Conservation (phyloP, 805 yeast species). For the Jamesozyma lodderae region DNA sequence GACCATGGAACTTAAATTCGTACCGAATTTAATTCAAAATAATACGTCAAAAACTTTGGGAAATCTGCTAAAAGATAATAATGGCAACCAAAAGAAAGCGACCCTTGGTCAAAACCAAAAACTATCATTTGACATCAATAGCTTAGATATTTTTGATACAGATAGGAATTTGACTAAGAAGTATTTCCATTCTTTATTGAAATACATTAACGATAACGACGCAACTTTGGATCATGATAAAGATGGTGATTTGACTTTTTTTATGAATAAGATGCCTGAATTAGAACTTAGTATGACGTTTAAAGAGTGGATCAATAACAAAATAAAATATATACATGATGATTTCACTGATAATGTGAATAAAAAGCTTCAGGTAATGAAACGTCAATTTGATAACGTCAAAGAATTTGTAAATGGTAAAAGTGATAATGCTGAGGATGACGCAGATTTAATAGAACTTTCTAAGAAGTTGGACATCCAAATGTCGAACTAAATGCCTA, state of each 20-base stretch:
- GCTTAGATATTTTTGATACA: constrained; percentile 6
- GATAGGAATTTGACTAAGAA: constrained; percentile 12
- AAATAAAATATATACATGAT: constrained; percentile 39
- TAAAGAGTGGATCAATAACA: constrained; percentile 55
- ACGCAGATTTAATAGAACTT: too few species aligned
- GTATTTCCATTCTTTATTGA: constrained; percentile 22
- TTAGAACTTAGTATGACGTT: constrained; percentile 61
- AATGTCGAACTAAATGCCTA: too few species aligned
- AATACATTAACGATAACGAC: constrained; percentile 21
- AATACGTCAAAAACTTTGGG: background rate
- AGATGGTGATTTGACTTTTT: constrained; percentile 56
- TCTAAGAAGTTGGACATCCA: too few species aligned
- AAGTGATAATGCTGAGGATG: constrained; percentile 2
- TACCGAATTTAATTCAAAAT: background rate
- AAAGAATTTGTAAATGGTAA: constrained; percentile 1
- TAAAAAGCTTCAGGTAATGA: constrained; percentile 39
- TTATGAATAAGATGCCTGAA: constrained; percentile 60
- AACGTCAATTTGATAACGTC: constrained; percentile 16
- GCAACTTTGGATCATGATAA: constrained; percentile 39
- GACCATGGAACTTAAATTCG: background rate
- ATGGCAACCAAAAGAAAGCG: too few species aligned
- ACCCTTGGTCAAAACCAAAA: too few species aligned
- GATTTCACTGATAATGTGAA: constrained; percentile 42
- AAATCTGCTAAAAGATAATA: too few species aligned
- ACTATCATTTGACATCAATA: too few species aligned